Base-by-base conservation (phyloP, 306 rosid species). In the Prosopis cineraria region DNA sequence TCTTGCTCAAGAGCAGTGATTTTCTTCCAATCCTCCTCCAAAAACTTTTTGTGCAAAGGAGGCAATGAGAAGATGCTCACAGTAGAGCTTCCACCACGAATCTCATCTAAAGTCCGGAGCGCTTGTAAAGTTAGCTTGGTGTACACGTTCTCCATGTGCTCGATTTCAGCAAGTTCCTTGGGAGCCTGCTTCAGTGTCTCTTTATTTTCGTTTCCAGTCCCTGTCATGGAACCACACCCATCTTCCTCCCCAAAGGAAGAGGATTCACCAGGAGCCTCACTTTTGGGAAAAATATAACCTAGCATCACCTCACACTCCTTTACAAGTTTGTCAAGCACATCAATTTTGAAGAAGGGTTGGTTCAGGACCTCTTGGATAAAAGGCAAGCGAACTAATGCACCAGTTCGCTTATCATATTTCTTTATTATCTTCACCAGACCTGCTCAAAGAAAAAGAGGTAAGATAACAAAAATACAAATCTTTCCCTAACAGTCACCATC, bases 371-470 rank as follows among this genome's bases (percentile, higher is more conserved):
- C 83, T 84, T 92, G 94, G 84, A 94, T 89, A 66, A 89, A 90
- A 65, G 97, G 91, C 59, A 90, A 72, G 37, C 96, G 92, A 71
- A 83, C 53, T 11, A 89, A 86, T 69, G 88, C 93, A 65, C 97
- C 96, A 9, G 91, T 90, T 82, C 92, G 85, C 89, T 92, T 94
- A 70, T 92, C 96, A 53, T 94, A 91, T 79, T 94, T 94, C 89
- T 94, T 94, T 69, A 93, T 85, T 85, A 94, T 94, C 88, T 92
- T 94, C 81, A 88, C 92, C 72, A 94, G 80, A 74, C 75, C 88
- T 81, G 76, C 76, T 56, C 64, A 65, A 24, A 75, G 29, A 20
- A 73, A 27, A 77, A 33, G 48, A 10, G 47, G 34, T 22, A 19
- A 78, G 76, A 45, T 2, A 45, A 7, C 58, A 68, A 52, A 58